A percentile compares a stretch with the other conserved stretches of the same genome.
phyloP scores from a whole-genome alignment of 1,284 basidiomycete genomes.

The Ustilago shanxiensis region DNA sequence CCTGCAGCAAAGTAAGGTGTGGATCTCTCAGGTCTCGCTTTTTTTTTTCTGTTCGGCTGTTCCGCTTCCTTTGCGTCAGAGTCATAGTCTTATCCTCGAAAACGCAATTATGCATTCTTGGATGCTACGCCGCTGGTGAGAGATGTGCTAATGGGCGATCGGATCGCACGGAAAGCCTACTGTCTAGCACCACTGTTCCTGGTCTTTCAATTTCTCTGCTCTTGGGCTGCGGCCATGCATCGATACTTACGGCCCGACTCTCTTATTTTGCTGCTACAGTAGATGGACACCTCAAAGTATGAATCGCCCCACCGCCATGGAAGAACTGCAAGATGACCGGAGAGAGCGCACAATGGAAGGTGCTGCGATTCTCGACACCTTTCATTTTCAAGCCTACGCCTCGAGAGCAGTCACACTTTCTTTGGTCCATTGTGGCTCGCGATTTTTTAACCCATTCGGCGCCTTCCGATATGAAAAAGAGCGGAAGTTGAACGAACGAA shows the following conservation, averaged over 20 bases:
- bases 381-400: background rate
- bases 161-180: background rate
- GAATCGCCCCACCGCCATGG: no score
- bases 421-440: background rate
- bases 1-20: slow-evolving; percentile 5
- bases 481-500: background rate
- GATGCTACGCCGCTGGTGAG: no score
- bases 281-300: no score
- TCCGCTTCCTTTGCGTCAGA: background rate
- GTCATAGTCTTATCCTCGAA: background rate
- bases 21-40: background rate
- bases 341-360: no score
- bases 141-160: background rate
- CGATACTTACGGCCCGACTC: background rate
- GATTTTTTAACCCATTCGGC: background rate
- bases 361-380: background rate
- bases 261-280: no score
- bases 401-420: background rate
- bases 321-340: no score
- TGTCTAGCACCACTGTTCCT: no score
- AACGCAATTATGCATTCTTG: no score
- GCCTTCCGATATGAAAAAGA: background rate
- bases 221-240: background rate
- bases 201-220: background rate
- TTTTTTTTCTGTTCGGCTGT: background rate